phyloP scores from a whole-genome alignment of 495 filamentous ascomycete species.

The Aspergillus mulundensis region DNA sequence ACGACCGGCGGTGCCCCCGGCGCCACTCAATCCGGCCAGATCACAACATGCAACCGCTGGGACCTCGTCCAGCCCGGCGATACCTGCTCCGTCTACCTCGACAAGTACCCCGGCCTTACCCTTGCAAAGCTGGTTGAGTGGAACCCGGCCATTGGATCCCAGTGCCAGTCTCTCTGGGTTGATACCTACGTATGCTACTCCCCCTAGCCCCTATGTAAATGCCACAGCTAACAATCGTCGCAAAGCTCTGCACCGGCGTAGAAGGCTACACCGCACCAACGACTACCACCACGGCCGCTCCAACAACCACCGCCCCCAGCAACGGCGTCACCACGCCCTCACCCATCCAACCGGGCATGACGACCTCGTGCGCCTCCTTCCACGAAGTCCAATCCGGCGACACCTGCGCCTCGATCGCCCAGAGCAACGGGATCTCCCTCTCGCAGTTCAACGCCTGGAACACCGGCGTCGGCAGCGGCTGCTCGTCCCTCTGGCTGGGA shows the following conservation, averaged over 20 bases:
- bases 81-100: neutral
- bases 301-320: neutral
- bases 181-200: neutral
- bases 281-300: neutral
- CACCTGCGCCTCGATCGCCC: neutral
- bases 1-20: neutral
- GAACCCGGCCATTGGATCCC: neutral
- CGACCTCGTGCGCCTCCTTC: neutral
- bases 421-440: neutral
- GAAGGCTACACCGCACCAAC: neutral
- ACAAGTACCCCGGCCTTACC: neutral
- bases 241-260: neutral
- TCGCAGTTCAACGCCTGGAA: neutral
- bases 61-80: neutral
- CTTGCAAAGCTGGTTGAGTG: neutral
- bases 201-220: neutral
- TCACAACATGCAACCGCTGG: conserved; percentile 2
- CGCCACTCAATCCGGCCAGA: neutral
- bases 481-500: neutral
- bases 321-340: neutral
- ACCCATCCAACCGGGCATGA: conserved; percentile 4
- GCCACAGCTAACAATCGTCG: neutral
- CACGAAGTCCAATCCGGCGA: conserved; percentile 1
- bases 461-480: conserved; percentile 3
- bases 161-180: neutral